Percentiles rank a stretch among this genome's conserved stretches.
These are phyloP conservation scores for Solanum aculeatissimum DNA, from an alignment of 305 asterid genomes.

Conservation along the genomic window DNA sequence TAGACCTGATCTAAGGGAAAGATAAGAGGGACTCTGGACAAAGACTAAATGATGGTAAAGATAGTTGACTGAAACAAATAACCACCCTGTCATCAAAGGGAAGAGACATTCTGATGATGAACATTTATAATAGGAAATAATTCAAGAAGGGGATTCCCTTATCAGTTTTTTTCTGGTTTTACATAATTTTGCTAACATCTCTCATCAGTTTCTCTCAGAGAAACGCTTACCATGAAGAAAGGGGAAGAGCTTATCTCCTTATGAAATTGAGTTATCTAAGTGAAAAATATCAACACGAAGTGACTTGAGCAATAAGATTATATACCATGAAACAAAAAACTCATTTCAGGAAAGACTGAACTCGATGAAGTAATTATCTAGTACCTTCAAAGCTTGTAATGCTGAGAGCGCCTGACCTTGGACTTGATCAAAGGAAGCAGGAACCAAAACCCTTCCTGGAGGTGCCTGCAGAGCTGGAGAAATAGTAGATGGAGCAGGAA, in stretches of 20 bases:
- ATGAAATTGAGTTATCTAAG: neutral
- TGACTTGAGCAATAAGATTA: neutral
- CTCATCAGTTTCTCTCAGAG: neutral
- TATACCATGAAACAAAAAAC: neutral
- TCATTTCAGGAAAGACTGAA: neutral
- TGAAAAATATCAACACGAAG: neutral
- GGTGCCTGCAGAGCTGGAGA: conserved; percentile 59
- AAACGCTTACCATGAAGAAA: neutral
- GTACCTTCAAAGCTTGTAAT: conserved; percentile 85
- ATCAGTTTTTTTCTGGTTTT: neutral
- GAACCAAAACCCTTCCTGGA: conserved; percentile 88
- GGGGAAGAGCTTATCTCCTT: neutral
- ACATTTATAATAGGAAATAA: neutral
- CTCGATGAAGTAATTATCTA: neutral
- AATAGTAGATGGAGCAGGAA: conserved; percentile 87
- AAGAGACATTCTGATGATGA: neutral
- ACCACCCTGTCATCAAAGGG: neutral
- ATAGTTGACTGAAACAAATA: neutral
- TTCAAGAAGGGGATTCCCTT: neutral
- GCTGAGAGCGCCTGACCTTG: conserved; percentile 82
- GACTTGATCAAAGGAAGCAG: conserved; percentile 84
- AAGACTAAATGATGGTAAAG: neutral
- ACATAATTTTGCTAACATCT: neutral
- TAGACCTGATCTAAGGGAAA: neutral
- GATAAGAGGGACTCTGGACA: neutral